Conservation (phyloP, 2,329 filamentous ascomycete species). For the Graphilbum fragrans region DNA sequence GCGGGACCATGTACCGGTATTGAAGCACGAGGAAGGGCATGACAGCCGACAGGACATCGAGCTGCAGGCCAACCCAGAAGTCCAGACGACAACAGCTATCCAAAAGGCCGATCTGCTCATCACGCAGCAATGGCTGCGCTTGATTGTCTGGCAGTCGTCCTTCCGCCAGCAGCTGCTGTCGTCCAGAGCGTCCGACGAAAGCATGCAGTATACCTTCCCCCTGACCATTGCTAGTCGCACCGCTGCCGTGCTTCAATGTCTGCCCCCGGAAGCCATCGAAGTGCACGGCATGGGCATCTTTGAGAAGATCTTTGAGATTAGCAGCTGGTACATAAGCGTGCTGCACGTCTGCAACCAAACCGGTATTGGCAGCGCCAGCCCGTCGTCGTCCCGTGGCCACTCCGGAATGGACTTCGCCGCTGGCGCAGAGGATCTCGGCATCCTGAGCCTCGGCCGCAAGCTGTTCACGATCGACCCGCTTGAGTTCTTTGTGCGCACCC, state of each 20-base stretch:
- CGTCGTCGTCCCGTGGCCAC: neutral
- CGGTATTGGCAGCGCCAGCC: too few relatives aligned
- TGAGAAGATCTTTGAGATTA: constrained; percentile 37
- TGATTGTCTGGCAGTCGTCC: constrained; percentile 62
- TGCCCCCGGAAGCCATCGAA: constrained; percentile 28
- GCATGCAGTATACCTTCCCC: constrained; percentile 50
- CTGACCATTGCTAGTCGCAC: constrained; percentile 50
- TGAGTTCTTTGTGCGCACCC: constrained; percentile 29
- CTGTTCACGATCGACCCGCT: constrained; percentile 26
- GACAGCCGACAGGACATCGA: too few relatives aligned
- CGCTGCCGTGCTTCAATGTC: constrained; percentile 26
- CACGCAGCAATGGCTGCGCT: constrained; percentile 58
- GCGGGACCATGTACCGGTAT: neutral
- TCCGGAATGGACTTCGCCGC: constrained; percentile 18
- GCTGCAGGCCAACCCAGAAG: neutral
- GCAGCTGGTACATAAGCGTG: constrained; percentile 30
- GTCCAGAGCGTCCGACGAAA: constrained; percentile 41
- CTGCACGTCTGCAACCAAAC: constrained; percentile 22
- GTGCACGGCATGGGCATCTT: constrained; percentile 37
- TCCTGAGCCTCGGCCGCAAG: constrained; percentile 18
- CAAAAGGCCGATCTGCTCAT: constrained; percentile 58
- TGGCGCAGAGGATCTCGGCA: constrained; percentile 18
- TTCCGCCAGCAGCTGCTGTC: constrained; percentile 54
- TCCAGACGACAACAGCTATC: constrained; percentile 37
- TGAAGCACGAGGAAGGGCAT: too few relatives aligned